Conservation (phyloP, 768 basidiomycete species). For the Kwoniella mangroviensis region DNA sequence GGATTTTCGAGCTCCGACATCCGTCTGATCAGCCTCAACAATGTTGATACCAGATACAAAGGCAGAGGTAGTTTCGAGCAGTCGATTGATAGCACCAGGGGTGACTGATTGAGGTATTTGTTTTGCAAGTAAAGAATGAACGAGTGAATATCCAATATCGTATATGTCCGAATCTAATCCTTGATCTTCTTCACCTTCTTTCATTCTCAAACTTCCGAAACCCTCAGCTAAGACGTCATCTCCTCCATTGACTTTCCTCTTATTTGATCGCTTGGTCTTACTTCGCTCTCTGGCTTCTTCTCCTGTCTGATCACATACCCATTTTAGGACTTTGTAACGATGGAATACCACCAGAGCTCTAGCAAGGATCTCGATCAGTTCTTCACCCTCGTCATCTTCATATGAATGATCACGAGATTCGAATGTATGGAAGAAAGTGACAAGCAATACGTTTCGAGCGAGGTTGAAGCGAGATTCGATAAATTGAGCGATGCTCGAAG, state of each 20-base stretch:
- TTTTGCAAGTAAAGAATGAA: slow-evolving; percentile 46
- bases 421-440: slow-evolving; percentile 35
- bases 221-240: slow-evolving; percentile 42
- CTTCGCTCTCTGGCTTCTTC: slow-evolving; percentile 29
- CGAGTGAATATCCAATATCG: slow-evolving; percentile 41
- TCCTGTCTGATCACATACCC: slow-evolving; percentile 42
- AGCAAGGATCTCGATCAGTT: slow-evolving; percentile 34
- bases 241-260: slow-evolving; percentile 24
- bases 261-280: slow-evolving; percentile 11
- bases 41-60: slow-evolving; percentile 73
- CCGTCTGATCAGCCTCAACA: slow-evolving; percentile 53
- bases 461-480: slow-evolving; percentile 36
- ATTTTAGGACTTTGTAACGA: slow-evolving; percentile 37
- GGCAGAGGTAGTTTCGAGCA: slow-evolving; percentile 68
- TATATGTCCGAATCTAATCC: slow-evolving; percentile 28
- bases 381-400: slow-evolving; percentile 40
- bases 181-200: slow-evolving; percentile 20
- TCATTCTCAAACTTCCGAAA: slow-evolving; percentile 28
- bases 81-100: slow-evolving; percentile 55
- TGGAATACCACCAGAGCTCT: slow-evolving; percentile 38
- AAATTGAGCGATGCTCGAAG: slow-evolving; percentile 28
- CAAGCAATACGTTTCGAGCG: slow-evolving; percentile 41
- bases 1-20: slow-evolving; percentile 61
- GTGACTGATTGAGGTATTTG: slow-evolving; percentile 18
- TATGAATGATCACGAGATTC: slow-evolving; percentile 31